Evolutionary conservation across 1,284 basidiomycete genomes (phyloP).

Genomic region (Ustilago esculenta): DNA sequence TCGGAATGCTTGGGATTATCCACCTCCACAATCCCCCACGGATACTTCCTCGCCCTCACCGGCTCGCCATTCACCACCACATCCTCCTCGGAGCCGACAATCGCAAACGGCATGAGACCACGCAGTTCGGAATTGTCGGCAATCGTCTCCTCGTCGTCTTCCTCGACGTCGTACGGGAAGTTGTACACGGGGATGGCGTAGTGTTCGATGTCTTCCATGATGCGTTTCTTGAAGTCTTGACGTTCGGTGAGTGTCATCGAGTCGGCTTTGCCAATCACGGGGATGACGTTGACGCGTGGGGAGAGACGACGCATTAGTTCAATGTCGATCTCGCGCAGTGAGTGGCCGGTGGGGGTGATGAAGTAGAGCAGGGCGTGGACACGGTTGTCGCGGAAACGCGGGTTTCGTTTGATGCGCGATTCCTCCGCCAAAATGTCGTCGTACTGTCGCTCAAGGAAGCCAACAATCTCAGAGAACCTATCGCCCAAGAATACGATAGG

Average conservation of each 20-base stretch:
- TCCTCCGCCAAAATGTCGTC: conserved; percentile 99
- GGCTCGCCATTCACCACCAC: conserved; percentile 90
- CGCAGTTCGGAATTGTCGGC: conserved; percentile 80
- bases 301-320: conserved; percentile 69
- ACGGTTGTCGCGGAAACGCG: conserved; percentile 94
- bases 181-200: conserved; percentile 99
- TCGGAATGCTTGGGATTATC: conserved; percentile 99
- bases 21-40: conserved; percentile 98
- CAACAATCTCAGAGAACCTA: conserved; percentile 80
- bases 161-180: conserved; percentile 98
- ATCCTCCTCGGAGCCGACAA: conserved; percentile 97
- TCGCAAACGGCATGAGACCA: conserved; percentile 80
- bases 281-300: conserved; percentile 89
- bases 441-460: conserved; percentile 97
- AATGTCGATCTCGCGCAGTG: conserved; percentile 97
- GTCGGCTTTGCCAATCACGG: conserved; percentile 97
- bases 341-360: conserved; percentile 90
- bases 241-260: conserved; percentile 75
- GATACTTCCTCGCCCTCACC: conserved; percentile 90
- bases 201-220: conserved; percentile 99
- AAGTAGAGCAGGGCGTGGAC: conserved; percentile 95
- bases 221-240: conserved; percentile 91
- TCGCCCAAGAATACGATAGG: no score
- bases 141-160: conserved; percentile 97
- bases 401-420: conserved; percentile 99